phyloP scores from a whole-genome alignment of 306 rosid species.

The Sphenostylis stenocarpa region DNA sequence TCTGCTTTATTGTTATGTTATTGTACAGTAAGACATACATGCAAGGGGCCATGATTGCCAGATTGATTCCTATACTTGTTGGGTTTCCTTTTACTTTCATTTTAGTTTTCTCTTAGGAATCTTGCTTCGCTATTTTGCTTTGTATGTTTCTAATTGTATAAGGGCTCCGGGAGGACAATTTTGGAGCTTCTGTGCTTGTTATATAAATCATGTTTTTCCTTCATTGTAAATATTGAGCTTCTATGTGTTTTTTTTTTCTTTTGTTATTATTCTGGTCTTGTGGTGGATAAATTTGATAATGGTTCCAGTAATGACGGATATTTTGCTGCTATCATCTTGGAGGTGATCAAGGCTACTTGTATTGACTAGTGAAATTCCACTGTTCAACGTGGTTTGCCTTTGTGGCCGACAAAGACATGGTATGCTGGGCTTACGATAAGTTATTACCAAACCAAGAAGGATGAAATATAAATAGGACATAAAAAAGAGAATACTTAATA shows the following conservation, averaged over 20 bases:
- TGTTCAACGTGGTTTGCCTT: not conserved
- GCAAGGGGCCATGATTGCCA: slow-evolving; percentile 41
- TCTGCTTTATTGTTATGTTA: slow-evolving; percentile 37
- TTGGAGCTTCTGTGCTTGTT: slow-evolving; percentile 52
- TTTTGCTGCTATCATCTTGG: not conserved
- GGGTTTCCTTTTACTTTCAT: slow-evolving; percentile 16
- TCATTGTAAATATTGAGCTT: slow-evolving; percentile 31
- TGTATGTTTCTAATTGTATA: slow-evolving; percentile 47
- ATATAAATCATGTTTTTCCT: slow-evolving; percentile 47
- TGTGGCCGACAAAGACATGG: not conserved
- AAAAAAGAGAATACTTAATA: not conserved
- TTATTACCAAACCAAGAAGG: not conserved
- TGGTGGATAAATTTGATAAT: not conserved
- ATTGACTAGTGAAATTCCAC: not conserved
- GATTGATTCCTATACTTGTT: slow-evolving; percentile 33
- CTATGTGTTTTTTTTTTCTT: slow-evolving; percentile 12
- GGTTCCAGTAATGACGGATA: not conserved
- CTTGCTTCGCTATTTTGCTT: slow-evolving; percentile 40
- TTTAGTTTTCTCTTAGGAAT: slow-evolving; percentile 32
- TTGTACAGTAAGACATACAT: slow-evolving; percentile 59
- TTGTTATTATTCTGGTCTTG: not conserved
- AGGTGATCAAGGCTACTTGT: not conserved
- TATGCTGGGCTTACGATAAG: not conserved
- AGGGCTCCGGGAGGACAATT: slow-evolving; percentile 48
- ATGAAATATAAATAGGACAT: not conserved